phyloP scores from a whole-genome alignment of 805 yeast genomes.

The Wickerhamomyces queroliae region DNA sequence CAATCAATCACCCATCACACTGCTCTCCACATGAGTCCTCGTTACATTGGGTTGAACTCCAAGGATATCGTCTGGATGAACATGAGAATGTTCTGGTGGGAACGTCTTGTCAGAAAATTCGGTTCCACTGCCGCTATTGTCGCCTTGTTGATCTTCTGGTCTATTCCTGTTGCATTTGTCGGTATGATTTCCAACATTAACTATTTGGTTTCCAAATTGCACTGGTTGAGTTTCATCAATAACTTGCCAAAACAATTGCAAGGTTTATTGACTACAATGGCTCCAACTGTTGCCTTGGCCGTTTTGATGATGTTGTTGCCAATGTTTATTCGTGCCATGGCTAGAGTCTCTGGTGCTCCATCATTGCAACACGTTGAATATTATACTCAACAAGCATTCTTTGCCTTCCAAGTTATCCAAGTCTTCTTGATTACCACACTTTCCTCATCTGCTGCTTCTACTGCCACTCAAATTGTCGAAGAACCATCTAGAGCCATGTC shows the following conservation, averaged over 20 bases:
- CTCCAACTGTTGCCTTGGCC: slow-evolving; percentile 64
- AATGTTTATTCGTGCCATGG: slow-evolving; percentile 57
- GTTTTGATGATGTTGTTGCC: slow-evolving; percentile 65
- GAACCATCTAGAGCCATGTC: slow-evolving; percentile 53
- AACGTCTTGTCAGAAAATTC: slow-evolving; percentile 47
- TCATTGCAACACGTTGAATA: slow-evolving; percentile 53
- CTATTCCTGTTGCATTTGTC: slow-evolving; percentile 74
- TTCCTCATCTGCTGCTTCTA: slow-evolving; percentile 66
- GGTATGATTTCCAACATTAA: slow-evolving; percentile 69
- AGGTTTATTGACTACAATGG: slow-evolving; percentile 62
- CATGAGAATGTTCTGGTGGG: slow-evolving; percentile 80
- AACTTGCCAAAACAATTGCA: slow-evolving; percentile 45
- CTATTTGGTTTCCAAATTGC: slow-evolving; percentile 50
- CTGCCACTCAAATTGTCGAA: slow-evolving; percentile 54
- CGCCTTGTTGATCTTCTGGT: slow-evolving; percentile 61
- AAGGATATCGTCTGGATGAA: slow-evolving; percentile 63
- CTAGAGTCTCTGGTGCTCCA: slow-evolving; percentile 50
- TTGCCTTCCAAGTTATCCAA: slow-evolving; percentile 66
- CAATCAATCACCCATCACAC: slow-evolving; percentile 60
- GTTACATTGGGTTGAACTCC: slow-evolving; percentile 59
- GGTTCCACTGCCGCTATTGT: slow-evolving; percentile 47
- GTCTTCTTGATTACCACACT: slow-evolving; percentile 67
- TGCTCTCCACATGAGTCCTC: slow-evolving; percentile 59
- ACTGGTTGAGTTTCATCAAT: slow-evolving; percentile 50
- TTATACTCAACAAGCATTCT: slow-evolving; percentile 62